These are phyloP conservation scores for Diaporthe citri DNA, from an alignment of 2,329 filamentous ascomycete genomes.

Conservation along the genomic window DNA sequence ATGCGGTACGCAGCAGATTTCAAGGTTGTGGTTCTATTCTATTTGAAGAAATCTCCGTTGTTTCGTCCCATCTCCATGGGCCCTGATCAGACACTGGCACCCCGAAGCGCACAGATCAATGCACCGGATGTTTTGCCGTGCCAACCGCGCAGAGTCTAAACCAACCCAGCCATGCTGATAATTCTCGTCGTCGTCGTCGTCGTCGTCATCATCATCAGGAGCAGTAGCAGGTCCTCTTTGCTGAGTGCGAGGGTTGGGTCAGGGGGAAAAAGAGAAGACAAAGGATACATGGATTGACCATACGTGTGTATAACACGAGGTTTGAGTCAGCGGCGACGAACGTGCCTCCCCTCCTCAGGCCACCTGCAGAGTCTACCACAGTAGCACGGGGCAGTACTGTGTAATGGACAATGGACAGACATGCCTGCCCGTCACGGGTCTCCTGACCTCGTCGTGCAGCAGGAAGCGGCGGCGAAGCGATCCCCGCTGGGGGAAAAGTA, in stretches of 20 bases:
- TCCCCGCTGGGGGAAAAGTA: neutral
- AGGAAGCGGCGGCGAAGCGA: conserved; percentile 9
- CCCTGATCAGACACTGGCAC: conserved; percentile 27
- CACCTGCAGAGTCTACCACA: conserved; percentile 13
- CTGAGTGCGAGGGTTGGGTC: neutral
- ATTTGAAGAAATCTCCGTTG: conserved; percentile 21
- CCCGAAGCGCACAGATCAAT: conserved; percentile 32
- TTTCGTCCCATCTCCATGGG: conserved; percentile 29
- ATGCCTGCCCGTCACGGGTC: conserved; percentile 24
- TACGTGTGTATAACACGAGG: neutral
- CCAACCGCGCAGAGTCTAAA: conserved; percentile 24
- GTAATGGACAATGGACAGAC: conserved; percentile 11
- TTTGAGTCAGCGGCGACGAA: conserved; percentile 24
- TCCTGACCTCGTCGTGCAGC: conserved; percentile 27
- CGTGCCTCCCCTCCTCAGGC: neutral
- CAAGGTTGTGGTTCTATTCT: conserved; percentile 10
- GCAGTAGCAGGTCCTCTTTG: neutral
- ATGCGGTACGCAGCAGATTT: neutral
- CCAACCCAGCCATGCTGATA: neutral
- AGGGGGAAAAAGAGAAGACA: neutral
- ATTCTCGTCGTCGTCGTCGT: neutral
- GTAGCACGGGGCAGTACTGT: neutral
- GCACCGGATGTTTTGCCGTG: conserved; percentile 37
- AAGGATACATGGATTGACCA: neutral
- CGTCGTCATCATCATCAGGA: neutral